phyloP scores from a whole-genome alignment of 2,329 filamentous ascomycete genomes.

The Exophiala viscosa region DNA sequence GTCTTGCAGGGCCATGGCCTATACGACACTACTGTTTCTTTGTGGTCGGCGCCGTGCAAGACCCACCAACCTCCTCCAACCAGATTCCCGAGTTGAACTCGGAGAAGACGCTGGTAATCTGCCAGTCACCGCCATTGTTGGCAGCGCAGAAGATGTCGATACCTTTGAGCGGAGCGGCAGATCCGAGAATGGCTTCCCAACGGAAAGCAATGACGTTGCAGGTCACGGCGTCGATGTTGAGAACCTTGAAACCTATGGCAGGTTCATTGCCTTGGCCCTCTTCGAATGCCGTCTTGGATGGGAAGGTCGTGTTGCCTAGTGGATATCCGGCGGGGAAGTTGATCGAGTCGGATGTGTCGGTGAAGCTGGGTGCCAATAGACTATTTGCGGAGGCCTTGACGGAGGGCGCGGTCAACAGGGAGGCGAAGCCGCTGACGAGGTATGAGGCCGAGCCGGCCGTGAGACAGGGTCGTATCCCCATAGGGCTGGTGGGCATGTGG shows the following conservation, averaged over 20 bases:
- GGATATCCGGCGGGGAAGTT: too few species aligned
- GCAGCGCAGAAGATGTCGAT: slow-evolving; percentile 31
- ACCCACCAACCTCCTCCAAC: slow-evolving; percentile 12
- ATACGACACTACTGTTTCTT: too few species aligned
- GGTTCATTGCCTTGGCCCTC: too few species aligned
- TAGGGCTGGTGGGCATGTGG: neutral
- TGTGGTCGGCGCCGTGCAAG: neutral
- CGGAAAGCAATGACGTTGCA: slow-evolving; percentile 32
- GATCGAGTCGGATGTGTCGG: slow-evolving; percentile 23
- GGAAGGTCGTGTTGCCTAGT: too few species aligned
- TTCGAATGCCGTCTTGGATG: too few species aligned
- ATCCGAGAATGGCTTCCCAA: slow-evolving; percentile 30
- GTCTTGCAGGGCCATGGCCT: too few species aligned
- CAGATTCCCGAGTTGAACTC: slow-evolving; percentile 34
- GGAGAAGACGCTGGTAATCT: slow-evolving; percentile 32
- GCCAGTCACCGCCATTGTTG: slow-evolving; percentile 27
- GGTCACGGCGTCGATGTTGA: slow-evolving; percentile 27
- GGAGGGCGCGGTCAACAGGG: too few species aligned
- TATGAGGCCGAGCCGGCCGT: too few species aligned
- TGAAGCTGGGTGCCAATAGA: too few species aligned
- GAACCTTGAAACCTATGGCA: slow-evolving; percentile 14
- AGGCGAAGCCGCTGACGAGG: too few species aligned
- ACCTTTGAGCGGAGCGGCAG: slow-evolving; percentile 25
- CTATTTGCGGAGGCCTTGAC: too few species aligned
- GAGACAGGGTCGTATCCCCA: too few species aligned